Evolutionary conservation across 345 rosid species (phyloP).

Genomic region (Pelargonium nanum): DNA sequence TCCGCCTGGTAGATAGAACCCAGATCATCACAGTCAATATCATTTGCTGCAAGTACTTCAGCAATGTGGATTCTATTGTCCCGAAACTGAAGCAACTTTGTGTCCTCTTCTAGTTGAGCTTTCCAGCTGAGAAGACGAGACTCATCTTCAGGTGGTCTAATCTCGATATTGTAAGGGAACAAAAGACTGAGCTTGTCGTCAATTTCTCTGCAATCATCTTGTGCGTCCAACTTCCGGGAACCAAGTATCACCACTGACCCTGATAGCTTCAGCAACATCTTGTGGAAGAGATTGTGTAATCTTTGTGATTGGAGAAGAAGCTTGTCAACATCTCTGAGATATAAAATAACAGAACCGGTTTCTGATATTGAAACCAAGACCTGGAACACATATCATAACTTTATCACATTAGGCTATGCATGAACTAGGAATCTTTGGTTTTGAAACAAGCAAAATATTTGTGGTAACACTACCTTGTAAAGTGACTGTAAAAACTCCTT

Average conservation of each 20-base stretch:
- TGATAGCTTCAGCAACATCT: constrained; percentile 57
- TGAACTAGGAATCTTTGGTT: neutral
- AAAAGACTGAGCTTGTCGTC: constrained; percentile 37
- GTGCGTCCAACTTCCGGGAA: constrained; percentile 55
- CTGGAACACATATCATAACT: constrained; percentile 24
- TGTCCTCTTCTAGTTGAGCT: constrained; percentile 72
- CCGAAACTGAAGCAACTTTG: constrained; percentile 64
- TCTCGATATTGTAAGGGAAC: constrained; percentile 71
- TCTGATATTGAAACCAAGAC: constrained; percentile 63
- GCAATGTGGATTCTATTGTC: constrained; percentile 91
- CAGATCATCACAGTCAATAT: constrained; percentile 80
- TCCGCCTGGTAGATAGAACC: constrained; percentile 70
- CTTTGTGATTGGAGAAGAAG: constrained; percentile 68
- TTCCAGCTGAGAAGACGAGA: constrained; percentile 65
- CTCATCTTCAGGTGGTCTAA: constrained; percentile 80
- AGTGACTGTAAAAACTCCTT: constrained; percentile 73
- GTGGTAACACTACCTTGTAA: constrained; percentile 51
- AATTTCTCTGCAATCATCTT: constrained; percentile 49
- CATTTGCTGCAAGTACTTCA: constrained; percentile 88
- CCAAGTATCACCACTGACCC: constrained; percentile 76
- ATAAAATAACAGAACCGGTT: constrained; percentile 49
- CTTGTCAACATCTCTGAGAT: constrained; percentile 73
- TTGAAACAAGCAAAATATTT: neutral
- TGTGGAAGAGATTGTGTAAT: constrained; percentile 52
- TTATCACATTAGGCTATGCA: constrained; percentile 1